Conservation (phyloP, 179 eudicot species). For the Heliamphora pulchella region DNA sequence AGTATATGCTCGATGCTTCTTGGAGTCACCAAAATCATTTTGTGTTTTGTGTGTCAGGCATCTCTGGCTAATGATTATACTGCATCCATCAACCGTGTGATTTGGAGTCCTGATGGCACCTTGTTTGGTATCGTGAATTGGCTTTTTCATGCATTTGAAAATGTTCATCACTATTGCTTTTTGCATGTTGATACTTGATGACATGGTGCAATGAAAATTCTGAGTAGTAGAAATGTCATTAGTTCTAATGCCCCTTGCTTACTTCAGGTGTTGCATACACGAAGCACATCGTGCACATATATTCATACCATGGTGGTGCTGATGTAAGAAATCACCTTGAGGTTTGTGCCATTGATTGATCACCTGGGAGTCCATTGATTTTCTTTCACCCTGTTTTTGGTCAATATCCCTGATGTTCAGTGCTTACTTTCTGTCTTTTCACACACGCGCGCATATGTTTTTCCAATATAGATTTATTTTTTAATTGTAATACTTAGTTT, state of each 20-base stretch:
- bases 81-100: slow-evolving; percentile 70
- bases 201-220: not conserved
- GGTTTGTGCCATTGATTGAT: slow-evolving; percentile 35
- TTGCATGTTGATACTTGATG: not conserved
- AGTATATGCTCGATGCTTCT: not conserved
- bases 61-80: slow-evolving; percentile 50
- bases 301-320: slow-evolving; percentile 51
- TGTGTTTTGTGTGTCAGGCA: slow-evolving; percentile 34
- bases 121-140: slow-evolving; percentile 48
- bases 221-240: not conserved
- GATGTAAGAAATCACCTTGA: slow-evolving; percentile 73
- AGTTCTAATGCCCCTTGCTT: slow-evolving; percentile 10
- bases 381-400: not conserved
- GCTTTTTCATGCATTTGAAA: not conserved
- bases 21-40: not conserved
- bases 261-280: slow-evolving; percentile 80
- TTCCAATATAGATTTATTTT: not conserved
- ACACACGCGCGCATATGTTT: not conserved
- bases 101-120: slow-evolving; percentile 80
- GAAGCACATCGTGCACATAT: slow-evolving; percentile 74
- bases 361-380: not conserved
- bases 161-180: not conserved
- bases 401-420: not conserved
- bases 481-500: not conserved
- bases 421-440: not conserved